Evolutionary conservation across 352 stramenopile species (phyloP).

Genomic region (Phytophthora litchii): DNA sequence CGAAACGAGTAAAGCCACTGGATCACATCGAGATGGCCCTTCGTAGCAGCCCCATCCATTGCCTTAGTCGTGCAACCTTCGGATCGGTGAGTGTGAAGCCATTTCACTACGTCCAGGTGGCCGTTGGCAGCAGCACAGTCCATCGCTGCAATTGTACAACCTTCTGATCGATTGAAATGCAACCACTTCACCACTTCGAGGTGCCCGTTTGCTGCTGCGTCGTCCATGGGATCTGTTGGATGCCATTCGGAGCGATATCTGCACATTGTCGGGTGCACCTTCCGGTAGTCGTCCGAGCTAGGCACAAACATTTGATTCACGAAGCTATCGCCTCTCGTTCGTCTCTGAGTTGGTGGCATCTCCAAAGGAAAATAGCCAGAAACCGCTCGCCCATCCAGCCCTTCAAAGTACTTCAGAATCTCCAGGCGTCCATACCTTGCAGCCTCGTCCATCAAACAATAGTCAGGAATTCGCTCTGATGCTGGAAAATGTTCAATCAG

Average conservation of each 20-base stretch:
- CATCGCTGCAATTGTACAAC: slow-evolving; percentile 22
- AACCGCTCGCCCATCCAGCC: background rate
- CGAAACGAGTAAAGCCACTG: slow-evolving; percentile 13
- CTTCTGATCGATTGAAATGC: slow-evolving; percentile 17
- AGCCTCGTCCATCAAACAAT: slow-evolving; percentile 26
- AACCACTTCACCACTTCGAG: slow-evolving; percentile 26
- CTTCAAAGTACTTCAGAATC: slow-evolving; percentile 24
- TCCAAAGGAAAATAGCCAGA: slow-evolving; percentile 2
- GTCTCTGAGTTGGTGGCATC: slow-evolving; percentile 5
- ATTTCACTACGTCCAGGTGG: slow-evolving; percentile 17
- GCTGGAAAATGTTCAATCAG: slow-evolving; percentile 18
- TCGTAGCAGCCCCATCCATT: slow-evolving; percentile 21
- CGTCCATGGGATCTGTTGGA: slow-evolving; percentile 20
- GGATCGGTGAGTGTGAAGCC: slow-evolving; percentile 3
- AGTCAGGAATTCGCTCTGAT: slow-evolving; percentile 17
- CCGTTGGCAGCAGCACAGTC: slow-evolving; percentile 24
- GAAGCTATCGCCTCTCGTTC: slow-evolving; percentile 6
- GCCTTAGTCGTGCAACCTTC: slow-evolving; percentile 22
- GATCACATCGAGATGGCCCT: slow-evolving; percentile 22
- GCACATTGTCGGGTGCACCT: slow-evolving; percentile 12
- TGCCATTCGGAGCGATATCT: slow-evolving; percentile 17
- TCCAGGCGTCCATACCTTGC: slow-evolving; percentile 21
- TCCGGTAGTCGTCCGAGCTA: slow-evolving; percentile 14
- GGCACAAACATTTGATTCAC: slow-evolving; percentile 16
- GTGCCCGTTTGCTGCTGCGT: slow-evolving; percentile 25